Evolutionary conservation across 2,329 filamentous ascomycete genomes (phyloP).

Genomic region (Aspergillus neotritici): DNA sequence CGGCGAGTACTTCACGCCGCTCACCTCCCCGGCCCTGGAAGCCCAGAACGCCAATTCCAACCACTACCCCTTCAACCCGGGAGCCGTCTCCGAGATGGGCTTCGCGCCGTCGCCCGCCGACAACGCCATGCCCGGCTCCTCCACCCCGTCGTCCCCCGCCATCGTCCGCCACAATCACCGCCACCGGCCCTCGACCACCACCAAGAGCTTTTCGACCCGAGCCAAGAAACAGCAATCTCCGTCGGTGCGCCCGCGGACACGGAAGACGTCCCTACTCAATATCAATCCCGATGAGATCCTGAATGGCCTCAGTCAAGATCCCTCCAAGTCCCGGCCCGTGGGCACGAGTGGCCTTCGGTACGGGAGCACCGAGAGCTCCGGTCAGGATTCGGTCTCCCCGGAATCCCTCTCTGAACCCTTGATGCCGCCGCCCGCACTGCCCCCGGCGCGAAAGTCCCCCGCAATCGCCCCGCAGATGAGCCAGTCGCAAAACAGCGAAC

Average conservation of each 20-base stretch:
- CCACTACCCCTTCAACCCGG: conserved; percentile 31
- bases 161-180: conserved; percentile 32
- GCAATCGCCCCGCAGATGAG: conserved; percentile 29
- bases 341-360: conserved; percentile 27
- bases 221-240: conserved; percentile 41
- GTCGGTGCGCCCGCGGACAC: conserved; percentile 38
- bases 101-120: conserved; percentile 41
- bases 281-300: conserved; percentile 31
- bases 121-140: conserved; percentile 28
- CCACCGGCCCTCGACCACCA: conserved; percentile 33
- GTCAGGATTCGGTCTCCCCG: conserved; percentile 45
- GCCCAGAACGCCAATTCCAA: conserved; percentile 37
- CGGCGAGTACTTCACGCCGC: conserved; percentile 46
- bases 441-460: conserved; percentile 38
- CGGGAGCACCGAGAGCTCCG: conserved; percentile 42
- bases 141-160: conserved; percentile 30
- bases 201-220: conserved; percentile 28
- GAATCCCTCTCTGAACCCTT: conserved; percentile 46
- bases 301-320: conserved; percentile 34
- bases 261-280: conserved; percentile 29
- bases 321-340: conserved; percentile 21
- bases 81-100: conserved; percentile 35
- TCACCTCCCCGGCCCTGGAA: conserved; percentile 48
- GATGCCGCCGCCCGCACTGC: conserved; percentile 47
- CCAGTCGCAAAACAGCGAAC: conserved; percentile 42